These are phyloP conservation scores for Clavaria fumosa DNA, from an alignment of 768 basidiomycete genomes.

Conservation along the genomic window DNA sequence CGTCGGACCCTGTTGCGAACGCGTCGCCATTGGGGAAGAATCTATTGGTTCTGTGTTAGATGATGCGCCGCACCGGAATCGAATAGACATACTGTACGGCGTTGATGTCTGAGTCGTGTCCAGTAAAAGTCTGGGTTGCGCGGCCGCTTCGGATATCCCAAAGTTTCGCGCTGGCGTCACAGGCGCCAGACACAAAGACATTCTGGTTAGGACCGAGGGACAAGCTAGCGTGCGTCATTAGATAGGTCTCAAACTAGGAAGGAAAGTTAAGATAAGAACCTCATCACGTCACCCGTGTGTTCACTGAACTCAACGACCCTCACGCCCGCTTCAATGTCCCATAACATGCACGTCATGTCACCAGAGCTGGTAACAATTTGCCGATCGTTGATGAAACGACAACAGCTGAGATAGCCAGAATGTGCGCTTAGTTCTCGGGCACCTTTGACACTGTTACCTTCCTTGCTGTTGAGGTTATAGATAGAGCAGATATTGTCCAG, in stretches of 20 bases:
- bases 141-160: conserved; percentile 99
- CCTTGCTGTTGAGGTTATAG: conserved; percentile 82
- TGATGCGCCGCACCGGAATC: too few relatives aligned
- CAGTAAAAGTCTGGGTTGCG: conserved; percentile 96
- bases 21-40: conserved; percentile 99
- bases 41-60: conserved; percentile 26
- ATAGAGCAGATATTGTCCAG: conserved; percentile 99
- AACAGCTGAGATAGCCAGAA: conserved; percentile 95
- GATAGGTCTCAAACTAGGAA: conserved; percentile 6
- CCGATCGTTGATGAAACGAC: conserved; percentile 95
- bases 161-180: conserved; percentile 94
- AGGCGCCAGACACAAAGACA: conserved; percentile 97
- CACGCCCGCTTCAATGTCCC: conserved; percentile 98
- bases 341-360: conserved; percentile 99
- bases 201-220: conserved; percentile 89
- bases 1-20: conserved; percentile 96
- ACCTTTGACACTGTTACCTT: conserved; percentile 66
- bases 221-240: conserved; percentile 34
- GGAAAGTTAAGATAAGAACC: conserved; percentile 34
- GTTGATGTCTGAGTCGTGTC: conserved; percentile 98
- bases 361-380: conserved; percentile 97
- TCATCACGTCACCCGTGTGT: conserved; percentile 99
- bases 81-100: conserved; percentile 73
- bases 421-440: conserved; percentile 94
- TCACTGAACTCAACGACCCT: conserved; percentile 98